Percentiles rank a stretch among this genome's conserved stretches.
phyloP scores from a whole-genome alignment of 257 asterid genomes.

The Scutellaria baicalensis region DNA sequence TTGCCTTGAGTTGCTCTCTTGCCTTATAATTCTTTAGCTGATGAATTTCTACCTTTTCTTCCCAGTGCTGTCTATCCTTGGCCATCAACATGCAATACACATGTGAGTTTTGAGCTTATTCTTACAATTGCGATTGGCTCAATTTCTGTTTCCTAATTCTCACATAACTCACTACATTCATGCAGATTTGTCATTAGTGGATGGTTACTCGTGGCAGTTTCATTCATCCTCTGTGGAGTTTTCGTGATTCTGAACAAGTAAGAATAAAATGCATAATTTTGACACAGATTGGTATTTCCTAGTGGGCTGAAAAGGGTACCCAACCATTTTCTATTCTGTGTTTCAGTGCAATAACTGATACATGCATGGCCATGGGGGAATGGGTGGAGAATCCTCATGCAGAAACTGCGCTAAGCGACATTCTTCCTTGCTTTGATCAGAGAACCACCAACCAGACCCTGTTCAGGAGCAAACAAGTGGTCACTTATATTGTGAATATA shows the following conservation, averaged over 20 bases:
- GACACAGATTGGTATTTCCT: not conserved
- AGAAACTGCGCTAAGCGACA: slow-evolving; percentile 77
- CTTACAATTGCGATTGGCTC: no score
- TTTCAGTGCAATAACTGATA: slow-evolving; percentile 63
- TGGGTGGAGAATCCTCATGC: slow-evolving; percentile 95
- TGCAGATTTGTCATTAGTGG: slow-evolving; percentile 81
- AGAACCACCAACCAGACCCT: slow-evolving; percentile 74
- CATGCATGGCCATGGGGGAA: slow-evolving; percentile 89
- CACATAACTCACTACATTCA: not conserved
- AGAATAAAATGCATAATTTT: not conserved
- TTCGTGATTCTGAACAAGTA: slow-evolving; percentile 69
- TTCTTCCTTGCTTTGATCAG: slow-evolving; percentile 92
- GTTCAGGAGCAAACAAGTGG: slow-evolving; percentile 65
- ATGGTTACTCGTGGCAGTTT: slow-evolving; percentile 77
- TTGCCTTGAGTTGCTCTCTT: not conserved
- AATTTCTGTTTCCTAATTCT: no score
- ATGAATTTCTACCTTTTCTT: not conserved
- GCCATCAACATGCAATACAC: slow-evolving; percentile 61
- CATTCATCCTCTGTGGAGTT: slow-evolving; percentile 76
- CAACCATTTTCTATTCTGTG: not conserved
- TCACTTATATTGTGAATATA: slow-evolving; percentile 51
- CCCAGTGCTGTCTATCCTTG: slow-evolving; percentile 67
- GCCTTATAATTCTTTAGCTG: not conserved
- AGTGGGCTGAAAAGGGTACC: not conserved
- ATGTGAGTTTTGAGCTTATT: slow-evolving; percentile 49